Conservation (phyloP, 139 green algal species). For the Chlorella sp. region DNA sequence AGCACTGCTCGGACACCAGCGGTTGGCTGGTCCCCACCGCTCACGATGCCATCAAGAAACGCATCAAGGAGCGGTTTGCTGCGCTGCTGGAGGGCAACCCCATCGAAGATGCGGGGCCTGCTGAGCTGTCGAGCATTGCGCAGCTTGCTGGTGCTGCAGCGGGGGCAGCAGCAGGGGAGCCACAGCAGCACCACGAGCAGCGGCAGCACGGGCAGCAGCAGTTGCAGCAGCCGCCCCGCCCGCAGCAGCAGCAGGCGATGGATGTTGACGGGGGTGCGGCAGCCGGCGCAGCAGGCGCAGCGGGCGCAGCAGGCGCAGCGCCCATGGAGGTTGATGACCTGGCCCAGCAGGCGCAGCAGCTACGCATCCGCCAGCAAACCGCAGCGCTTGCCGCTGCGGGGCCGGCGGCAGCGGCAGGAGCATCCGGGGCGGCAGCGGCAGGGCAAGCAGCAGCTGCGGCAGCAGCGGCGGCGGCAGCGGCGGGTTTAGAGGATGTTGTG, state of each 20-base stretch:
- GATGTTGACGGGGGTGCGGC: background rate
- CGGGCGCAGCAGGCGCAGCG: background rate
- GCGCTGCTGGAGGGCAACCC: slow-evolving; percentile 16
- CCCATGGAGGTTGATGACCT: background rate
- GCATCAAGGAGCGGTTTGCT: slow-evolving; percentile 27
- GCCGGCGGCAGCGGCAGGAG: background rate
- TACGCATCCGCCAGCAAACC: background rate
- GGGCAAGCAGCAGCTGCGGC: background rate
- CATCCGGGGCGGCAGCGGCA: background rate
- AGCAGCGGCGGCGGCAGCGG: background rate
- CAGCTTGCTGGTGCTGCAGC: background rate
- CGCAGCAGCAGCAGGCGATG: background rate
- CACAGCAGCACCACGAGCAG: background rate
- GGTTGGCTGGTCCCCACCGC: slow-evolving; percentile 10
- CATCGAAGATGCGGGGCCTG: background rate
- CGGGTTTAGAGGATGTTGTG: background rate
- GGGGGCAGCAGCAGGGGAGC: background rate
- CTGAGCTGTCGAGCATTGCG: no score
- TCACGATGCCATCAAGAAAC: slow-evolving; percentile 1
- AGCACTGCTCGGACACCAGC: slow-evolving; percentile 32
- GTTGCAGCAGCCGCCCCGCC: slow-evolving; percentile 14
- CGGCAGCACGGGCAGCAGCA: slow-evolving; percentile 8
- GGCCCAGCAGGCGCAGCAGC: background rate
- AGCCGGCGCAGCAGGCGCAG: background rate
- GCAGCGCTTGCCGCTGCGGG: no score